These are phyloP conservation scores for Trypanosoma scelopori DNA, from an alignment of 208 protist genomes.

Conservation along the genomic window DNA sequence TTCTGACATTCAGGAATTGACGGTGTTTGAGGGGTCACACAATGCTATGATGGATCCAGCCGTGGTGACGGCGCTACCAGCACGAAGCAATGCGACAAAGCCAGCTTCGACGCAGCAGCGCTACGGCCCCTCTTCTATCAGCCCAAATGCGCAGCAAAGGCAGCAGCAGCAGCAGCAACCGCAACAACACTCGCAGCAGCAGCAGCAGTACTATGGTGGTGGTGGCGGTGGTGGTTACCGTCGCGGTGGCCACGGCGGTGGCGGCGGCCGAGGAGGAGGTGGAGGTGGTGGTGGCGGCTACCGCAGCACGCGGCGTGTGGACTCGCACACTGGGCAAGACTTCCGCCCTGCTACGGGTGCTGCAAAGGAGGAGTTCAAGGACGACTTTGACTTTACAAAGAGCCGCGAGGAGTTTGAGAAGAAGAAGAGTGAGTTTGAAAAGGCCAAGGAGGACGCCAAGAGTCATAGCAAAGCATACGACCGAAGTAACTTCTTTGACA, in stretches of 20 bases:
- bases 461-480: slow-evolving; percentile 73
- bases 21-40: slow-evolving; percentile 58
- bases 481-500: slow-evolving; percentile 89
- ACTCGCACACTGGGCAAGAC: slow-evolving; percentile 85
- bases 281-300: slow-evolving; percentile 39
- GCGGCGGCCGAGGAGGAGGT: slow-evolving; percentile 28
- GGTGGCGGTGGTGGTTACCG: slow-evolving; percentile 25
- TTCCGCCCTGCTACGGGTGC: slow-evolving; percentile 58
- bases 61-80: slow-evolving; percentile 61
- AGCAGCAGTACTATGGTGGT: slow-evolving; percentile 31
- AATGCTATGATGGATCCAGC: slow-evolving; percentile 70
- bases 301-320: slow-evolving; percentile 50
- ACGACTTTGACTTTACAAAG: slow-evolving; percentile 90
- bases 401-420: slow-evolving; percentile 88
- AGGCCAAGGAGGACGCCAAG: slow-evolving; percentile 84
- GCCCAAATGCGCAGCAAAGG: slow-evolving; percentile 20
- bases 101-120: slow-evolving; percentile 7
- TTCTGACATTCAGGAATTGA: slow-evolving; percentile 84
- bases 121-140: slow-evolving; percentile 12
- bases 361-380: slow-evolving; percentile 83
- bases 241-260: slow-evolving; percentile 40
- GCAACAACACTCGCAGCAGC: slow-evolving; percentile 10
- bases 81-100: slow-evolving; percentile 20
- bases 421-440: slow-evolving; percentile 89
- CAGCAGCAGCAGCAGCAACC: slow-evolving; percentile 20